phyloP scores from a whole-genome alignment of 1,139 yeast genomes.

The Diutina neorugosa region DNA sequence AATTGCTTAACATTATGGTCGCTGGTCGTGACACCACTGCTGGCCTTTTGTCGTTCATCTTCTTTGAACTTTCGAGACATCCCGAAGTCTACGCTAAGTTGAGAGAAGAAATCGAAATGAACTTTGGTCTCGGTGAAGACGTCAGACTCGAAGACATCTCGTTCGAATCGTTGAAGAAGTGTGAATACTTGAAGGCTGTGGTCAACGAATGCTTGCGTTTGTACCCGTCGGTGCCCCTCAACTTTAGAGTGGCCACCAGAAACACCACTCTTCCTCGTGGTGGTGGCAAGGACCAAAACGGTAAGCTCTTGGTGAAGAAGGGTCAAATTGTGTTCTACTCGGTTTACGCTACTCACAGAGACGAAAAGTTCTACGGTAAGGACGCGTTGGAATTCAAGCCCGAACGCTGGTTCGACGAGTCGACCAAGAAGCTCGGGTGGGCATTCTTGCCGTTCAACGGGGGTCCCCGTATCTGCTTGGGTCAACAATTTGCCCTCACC shows the following conservation, averaged over 20 bases:
- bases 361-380: slow-evolving; percentile 31
- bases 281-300: slow-evolving; percentile 14
- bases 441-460: slow-evolving; percentile 43
- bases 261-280: slow-evolving; percentile 3
- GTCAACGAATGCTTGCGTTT: slow-evolving; percentile 4
- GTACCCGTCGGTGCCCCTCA: slow-evolving; percentile 4
- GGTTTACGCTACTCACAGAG: slow-evolving; percentile 36
- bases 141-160: slow-evolving; percentile 17
- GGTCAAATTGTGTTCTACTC: slow-evolving; percentile 33
- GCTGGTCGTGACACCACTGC: slow-evolving; percentile 26
- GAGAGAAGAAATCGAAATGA: slow-evolving; percentile 12
- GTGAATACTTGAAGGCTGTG: slow-evolving; percentile 4
- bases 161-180: slow-evolving; percentile 10
- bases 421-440: slow-evolving; percentile 31
- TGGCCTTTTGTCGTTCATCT: slow-evolving; percentile 16
- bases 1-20: slow-evolving; percentile 19
- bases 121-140: slow-evolving; percentile 16
- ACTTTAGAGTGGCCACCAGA: slow-evolving; percentile 3
- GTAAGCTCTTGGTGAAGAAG: slow-evolving; percentile 34
- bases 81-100: slow-evolving; percentile 15
- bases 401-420: slow-evolving; percentile 42
- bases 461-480: slow-evolving; percentile 41
- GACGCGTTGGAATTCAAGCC: slow-evolving; percentile 39
- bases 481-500: slow-evolving; percentile 41
- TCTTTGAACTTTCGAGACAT: slow-evolving; percentile 15